Evolutionary conservation across 1,284 basidiomycete genomes (phyloP), one percentile per base, ranked within the genome.

Genomic region (Rhodotorula sp.): DNA sequence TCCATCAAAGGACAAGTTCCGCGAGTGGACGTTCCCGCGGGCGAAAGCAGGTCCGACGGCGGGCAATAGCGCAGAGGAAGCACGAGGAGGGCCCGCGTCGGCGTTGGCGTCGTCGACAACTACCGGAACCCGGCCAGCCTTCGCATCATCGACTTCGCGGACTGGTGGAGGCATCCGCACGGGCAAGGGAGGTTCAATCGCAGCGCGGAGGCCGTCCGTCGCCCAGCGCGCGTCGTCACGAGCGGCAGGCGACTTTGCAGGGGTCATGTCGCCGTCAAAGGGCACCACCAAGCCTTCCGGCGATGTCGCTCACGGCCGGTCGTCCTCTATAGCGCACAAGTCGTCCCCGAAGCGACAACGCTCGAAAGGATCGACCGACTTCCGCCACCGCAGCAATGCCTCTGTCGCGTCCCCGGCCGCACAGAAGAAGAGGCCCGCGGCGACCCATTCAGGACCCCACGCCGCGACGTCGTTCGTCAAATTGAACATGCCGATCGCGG

Each of bases 11-110:
- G 68, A 69, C 59, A 69, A 62, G 63, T 57, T 69, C 53, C 62
- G 68, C 53, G 62, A 65, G 45, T 69, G 68, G 68, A 69, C 68
- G 4, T 69, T 69, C 48, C 68, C 68, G 6, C 67, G 67, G 17
- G 37, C 37, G 37, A 14, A 33, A 29, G 26, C 53, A 14, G 53
- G 14, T 54, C 61, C 48, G 48, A 20, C 48, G 48, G 24, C 48
- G 48, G 48, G 48, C 48, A 24, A 49, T 12, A 26, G 49, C 49
- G 49, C 49, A n/a, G 49, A 24, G 14, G 37, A 42, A 42, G 37
- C 37, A 42, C 37, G 37, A 42, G 37, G 10, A 12, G 37, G 37
- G 14, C 37, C 37, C 37, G 37, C 37, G 14, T 42, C 37, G 37
- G 37, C 37, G 37, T 42, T 42, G 37, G 37, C 42, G 14, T 22